phyloP scores from a whole-genome alignment of 495 filamentous ascomycete genomes.

The Penicillium odoratum region DNA sequence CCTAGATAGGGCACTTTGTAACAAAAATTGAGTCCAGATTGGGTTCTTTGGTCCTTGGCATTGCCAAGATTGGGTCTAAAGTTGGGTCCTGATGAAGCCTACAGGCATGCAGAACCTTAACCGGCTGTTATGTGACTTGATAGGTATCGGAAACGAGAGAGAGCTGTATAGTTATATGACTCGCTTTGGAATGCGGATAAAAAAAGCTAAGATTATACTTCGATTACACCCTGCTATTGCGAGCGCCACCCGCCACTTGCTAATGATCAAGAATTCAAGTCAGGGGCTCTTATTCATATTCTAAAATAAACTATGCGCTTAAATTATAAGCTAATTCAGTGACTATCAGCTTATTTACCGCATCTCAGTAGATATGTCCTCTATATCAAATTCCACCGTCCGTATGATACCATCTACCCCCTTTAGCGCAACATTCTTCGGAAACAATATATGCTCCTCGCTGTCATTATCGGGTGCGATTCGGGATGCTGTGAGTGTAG shows the following conservation, averaged over 20 bases:
- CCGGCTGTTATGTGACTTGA: too few species aligned
- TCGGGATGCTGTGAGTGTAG: constrained; percentile 21
- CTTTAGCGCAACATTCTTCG: not conserved
- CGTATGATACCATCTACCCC: constrained; percentile 29
- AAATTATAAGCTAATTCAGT: not conserved
- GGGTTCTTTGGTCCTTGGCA: too few species aligned
- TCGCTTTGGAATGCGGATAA: not conserved
- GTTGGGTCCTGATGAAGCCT: too few species aligned
- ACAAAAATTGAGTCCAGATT: too few species aligned
- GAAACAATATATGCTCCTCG: constrained; percentile 29
- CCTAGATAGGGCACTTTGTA: too few species aligned
- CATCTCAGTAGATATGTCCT: constrained; percentile 17
- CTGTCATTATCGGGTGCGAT: constrained; percentile 24
- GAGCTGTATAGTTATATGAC: not conserved
- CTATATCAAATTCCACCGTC: constrained; percentile 35
- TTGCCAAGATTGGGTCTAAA: too few species aligned
- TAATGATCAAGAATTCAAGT: not conserved
- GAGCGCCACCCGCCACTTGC: not conserved
- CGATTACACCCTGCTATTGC: not conserved
- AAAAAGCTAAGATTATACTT: not conserved
- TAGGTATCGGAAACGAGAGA: too few species aligned
- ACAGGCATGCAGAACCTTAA: constrained; percentile 18
- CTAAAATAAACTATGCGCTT: not conserved
- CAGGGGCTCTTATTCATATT: not conserved
- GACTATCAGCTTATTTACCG: not conserved